Percentiles rank a stretch among this genome's conserved stretches.
Evolutionary conservation across 148 eudicot species (phyloP).

Genomic region (Chenopodium album): DNA sequence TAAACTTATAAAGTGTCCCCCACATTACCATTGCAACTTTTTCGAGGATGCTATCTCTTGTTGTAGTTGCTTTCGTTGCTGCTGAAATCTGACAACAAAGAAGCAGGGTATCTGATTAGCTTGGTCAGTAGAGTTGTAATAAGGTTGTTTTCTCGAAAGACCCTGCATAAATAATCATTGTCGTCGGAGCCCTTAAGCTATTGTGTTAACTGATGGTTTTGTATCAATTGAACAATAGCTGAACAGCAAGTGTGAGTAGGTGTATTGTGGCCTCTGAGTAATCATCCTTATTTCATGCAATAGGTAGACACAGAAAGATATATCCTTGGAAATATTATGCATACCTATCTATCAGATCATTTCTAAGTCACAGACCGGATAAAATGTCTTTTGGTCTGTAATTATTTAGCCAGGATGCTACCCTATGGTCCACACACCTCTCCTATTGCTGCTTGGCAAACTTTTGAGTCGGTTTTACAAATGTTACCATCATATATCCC

Average conservation of each 20-base stretch:
- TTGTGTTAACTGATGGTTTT: background rate
- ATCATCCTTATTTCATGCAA: background rate
- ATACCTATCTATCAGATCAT: too few species aligned
- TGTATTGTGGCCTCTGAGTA: background rate
- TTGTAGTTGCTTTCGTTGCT: background rate
- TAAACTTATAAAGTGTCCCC: too few species aligned
- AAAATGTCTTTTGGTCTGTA: background rate
- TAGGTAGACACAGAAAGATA: background rate
- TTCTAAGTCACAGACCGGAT: background rate
- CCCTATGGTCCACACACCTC: background rate
- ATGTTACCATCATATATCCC: background rate
- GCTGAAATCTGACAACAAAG: background rate
- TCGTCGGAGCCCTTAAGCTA: background rate
- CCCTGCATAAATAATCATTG: background rate
- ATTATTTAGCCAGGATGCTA: background rate
- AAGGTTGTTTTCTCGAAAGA: background rate
- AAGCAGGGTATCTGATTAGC: background rate
- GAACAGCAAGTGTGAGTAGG: background rate
- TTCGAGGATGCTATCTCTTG: too few species aligned
- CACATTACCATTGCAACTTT: too few species aligned
- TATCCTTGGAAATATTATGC: background rate
- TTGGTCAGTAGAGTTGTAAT: background rate
- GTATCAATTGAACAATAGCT: background rate
- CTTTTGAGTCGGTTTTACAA: background rate
- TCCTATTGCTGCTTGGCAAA: background rate